Conservation (phyloP, 441 rosid species). For the Cnidoscolus chayamansa region DNA sequence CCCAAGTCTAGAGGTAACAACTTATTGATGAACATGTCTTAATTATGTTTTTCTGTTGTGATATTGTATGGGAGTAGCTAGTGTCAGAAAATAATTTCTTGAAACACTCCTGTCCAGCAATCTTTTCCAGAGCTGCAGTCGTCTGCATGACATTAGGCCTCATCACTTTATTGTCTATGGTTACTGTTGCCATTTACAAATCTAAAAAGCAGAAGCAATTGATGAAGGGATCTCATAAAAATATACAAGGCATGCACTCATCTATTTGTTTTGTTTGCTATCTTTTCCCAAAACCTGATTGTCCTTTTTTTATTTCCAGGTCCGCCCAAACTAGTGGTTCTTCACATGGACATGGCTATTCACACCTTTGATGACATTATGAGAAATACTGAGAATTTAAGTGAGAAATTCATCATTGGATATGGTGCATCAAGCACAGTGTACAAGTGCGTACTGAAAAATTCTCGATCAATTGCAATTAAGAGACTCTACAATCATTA, state of each 20-base stretch:
- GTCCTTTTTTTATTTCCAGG: constrained; percentile 34
- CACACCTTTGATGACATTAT: constrained; percentile 86
- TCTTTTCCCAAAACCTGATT: background rate
- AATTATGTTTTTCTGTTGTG: background rate
- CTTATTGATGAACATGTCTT: background rate
- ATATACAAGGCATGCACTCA: constrained; percentile 37
- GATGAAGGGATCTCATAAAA: constrained; percentile 31
- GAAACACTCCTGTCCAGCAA: constrained; percentile 27
- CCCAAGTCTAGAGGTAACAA: constrained; percentile 55
- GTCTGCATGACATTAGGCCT: constrained; percentile 65
- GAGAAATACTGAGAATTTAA: constrained; percentile 79
- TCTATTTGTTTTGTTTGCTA: background rate
- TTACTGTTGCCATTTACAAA: constrained; percentile 57
- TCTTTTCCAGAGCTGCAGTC: constrained; percentile 56
- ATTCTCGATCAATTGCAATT: constrained; percentile 84
- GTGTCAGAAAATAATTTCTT: background rate
- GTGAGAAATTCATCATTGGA: constrained; percentile 73
- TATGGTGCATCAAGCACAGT: constrained; percentile 92
- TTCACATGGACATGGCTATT: constrained; percentile 95
- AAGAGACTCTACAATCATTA: constrained; percentile 78
- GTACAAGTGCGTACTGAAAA: constrained; percentile 69
- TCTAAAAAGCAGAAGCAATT: constrained; percentile 47
- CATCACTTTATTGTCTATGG: constrained; percentile 47
- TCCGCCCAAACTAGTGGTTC: constrained; percentile 81
- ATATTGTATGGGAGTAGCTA: background rate